phyloP scores from a whole-genome alignment of 148 eudicot genomes.

The Agrostemma githago region DNA sequence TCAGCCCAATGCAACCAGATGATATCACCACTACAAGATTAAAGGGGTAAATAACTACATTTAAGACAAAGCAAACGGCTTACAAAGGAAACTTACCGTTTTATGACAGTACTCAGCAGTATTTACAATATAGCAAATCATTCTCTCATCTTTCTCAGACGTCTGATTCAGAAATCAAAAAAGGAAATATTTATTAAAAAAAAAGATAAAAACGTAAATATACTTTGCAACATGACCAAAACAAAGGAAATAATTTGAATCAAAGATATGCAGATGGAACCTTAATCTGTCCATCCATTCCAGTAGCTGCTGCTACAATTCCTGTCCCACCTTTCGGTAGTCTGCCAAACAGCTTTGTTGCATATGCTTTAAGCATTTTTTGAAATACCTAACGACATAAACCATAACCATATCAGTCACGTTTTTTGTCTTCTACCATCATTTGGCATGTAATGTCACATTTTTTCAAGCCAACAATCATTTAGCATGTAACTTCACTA shows the following conservation, averaged over 20 bases:
- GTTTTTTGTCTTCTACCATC: too few species aligned
- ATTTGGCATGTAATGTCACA: neutral
- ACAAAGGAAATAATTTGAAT: neutral
- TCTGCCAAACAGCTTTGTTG: conserved; percentile 75
- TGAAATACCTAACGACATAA: conserved; percentile 62
- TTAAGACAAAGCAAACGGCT: neutral
- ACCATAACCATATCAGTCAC: conserved; percentile 20
- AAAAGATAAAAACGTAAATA: neutral
- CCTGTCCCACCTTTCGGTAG: conserved; percentile 95
- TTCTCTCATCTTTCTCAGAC: conserved; percentile 88
- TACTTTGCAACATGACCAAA: neutral
- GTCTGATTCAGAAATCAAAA: conserved; percentile 44
- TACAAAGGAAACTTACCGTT: conserved; percentile 56
- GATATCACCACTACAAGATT: neutral
- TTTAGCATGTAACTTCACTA: neutral
- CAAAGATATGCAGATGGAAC: conserved; percentile 26
- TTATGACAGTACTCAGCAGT: conserved; percentile 98
- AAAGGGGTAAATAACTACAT: neutral
- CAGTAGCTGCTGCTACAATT: conserved; percentile 97
- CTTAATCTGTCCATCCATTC: conserved; percentile 99
- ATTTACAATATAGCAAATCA: conserved; percentile 87
- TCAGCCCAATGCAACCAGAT: neutral
- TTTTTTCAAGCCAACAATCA: neutral
- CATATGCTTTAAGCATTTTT: conserved; percentile 90
- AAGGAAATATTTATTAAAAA: neutral